phyloP scores from a whole-genome alignment of 2,329 filamentous ascomycete genomes.

The Sclerotinia minor region DNA sequence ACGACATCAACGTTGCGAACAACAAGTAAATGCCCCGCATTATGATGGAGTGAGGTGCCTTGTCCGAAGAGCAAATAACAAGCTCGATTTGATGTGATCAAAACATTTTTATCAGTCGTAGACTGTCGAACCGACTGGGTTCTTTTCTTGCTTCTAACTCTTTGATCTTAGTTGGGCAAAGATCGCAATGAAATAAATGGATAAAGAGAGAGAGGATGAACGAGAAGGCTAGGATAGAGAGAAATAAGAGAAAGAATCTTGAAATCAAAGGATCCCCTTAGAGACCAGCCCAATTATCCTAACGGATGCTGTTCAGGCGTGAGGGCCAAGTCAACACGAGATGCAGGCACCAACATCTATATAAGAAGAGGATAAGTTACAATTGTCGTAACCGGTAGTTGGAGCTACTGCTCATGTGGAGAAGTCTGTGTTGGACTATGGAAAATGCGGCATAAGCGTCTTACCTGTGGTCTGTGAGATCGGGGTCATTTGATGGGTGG shows the following conservation, averaged over 20 bases:
- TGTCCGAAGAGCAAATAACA: conserved; percentile 13
- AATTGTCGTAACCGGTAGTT: conserved; percentile 17
- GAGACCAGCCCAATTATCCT: conserved; percentile 21
- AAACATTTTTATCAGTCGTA: conserved; percentile 21
- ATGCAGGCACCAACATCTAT: conserved; percentile 24
- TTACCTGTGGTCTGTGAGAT: conserved; percentile 23
- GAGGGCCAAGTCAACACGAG: conserved; percentile 11
- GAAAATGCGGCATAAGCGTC: conserved; percentile 21
- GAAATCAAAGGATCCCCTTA: conserved; percentile 33
- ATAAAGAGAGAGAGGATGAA: conserved; percentile 43
- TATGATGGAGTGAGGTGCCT: conserved; percentile 25
- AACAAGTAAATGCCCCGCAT: conserved; percentile 27
- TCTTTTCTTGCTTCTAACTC: conserved; percentile 6
- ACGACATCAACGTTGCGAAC: conserved; percentile 23
- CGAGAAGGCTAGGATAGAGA: conserved; percentile 44
- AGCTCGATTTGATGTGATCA: conserved; percentile 22
- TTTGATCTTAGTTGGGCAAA: conserved; percentile 34
- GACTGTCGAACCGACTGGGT: conserved; percentile 24
- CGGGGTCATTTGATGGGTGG: conserved; percentile 25
- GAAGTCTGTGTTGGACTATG: conserved; percentile 21
- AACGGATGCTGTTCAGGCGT: conserved; percentile 17
- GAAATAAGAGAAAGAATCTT: conserved; percentile 57
- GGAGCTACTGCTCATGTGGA: conserved; percentile 4
- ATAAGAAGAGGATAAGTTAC: conserved; percentile 9
- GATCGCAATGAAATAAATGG: conserved; percentile 39